A percentile compares a stretch with the other conserved stretches of the same genome.
These are phyloP conservation scores for Zostera marina DNA, from an alignment of 116 monocot species.

Conservation along the genomic window DNA sequence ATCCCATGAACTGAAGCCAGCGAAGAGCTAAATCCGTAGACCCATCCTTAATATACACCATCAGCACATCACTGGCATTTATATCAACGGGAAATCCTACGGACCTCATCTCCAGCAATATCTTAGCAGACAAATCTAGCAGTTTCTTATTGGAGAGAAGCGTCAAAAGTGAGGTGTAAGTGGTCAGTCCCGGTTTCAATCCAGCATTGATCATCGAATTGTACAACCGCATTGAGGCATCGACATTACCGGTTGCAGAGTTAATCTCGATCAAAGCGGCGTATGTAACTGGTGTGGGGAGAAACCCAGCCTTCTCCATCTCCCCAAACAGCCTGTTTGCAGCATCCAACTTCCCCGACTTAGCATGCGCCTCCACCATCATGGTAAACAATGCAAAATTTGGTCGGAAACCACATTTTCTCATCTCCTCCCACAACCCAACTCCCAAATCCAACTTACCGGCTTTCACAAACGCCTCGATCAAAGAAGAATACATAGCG, in stretches of 20 bases:
- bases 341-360: constrained; percentile 49
- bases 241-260: constrained; percentile 51
- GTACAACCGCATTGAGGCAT: constrained; percentile 63
- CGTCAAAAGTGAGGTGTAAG: constrained; percentile 47
- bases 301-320: constrained; percentile 91
- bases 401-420: constrained; percentile 47
- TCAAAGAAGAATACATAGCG: constrained; percentile 41
- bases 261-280: constrained; percentile 72
- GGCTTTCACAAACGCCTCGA: constrained; percentile 68
- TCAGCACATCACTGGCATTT: constrained; percentile 82
- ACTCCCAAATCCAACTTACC: constrained; percentile 76
- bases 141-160: constrained; percentile 63
- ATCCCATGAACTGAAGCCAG: constrained; percentile 91
- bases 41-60: constrained; percentile 86
- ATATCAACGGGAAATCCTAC: constrained; percentile 73
- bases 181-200: constrained; percentile 50
- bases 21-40: constrained; percentile 61
- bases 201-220: constrained; percentile 78
- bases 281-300: constrained; percentile 77
- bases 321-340: constrained; percentile 51
- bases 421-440: constrained; percentile 83
- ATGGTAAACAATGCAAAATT: constrained; percentile 76
- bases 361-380: constrained; percentile 82
- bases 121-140: constrained; percentile 74
- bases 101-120: constrained; percentile 87